Evolutionary conservation across 1,284 basidiomycete genomes (phyloP), one percentile per base, ranked within the genome.

Genomic region (Ganoderma meredithae): DNA sequence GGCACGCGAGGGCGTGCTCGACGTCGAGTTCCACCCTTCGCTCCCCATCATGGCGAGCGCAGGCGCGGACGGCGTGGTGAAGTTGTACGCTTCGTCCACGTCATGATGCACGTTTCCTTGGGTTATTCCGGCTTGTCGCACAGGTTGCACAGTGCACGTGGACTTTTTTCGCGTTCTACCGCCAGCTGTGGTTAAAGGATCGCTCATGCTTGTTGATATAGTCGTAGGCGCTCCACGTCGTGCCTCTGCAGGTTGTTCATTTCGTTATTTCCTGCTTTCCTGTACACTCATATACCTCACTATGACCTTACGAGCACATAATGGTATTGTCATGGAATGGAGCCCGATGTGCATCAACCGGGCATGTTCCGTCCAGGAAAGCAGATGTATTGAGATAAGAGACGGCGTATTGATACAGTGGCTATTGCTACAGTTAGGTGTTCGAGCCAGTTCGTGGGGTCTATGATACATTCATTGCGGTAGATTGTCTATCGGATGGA

Each of bases 61-160:
- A 7, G 97, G 97, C 22, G 95, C 96, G 9, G 97, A 99, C 80
- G 96, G 96, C n/a, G 91, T 96, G 36, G 90, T 98, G 69, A 95
- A 96, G 79, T 84, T 99, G 58, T 98, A 92, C 76, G 90, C 92
- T 69, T 91, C 91, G 79, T 93, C 86, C 66, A 91, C 91, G 73
- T 93, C 91, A 80, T 93, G 85, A 79, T 74, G 53, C 22, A n/a
- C 17, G 39, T 13, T 40, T 17, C 27, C 55, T 36, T 31, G 27
- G 36, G 39, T 36, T 39, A 22, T 27, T 60, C 40, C 59, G 68
- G 44, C 59, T 52, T 66, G 61, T 41, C 63, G 63, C 59, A 43
- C 60, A 58, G 67, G 60, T 17, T 56, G 55, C 55, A 47, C 47
- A 33, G 31, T 43, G 36, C 43, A 31, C 44, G 52, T 64, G 62